phyloP scores from a whole-genome alignment of 495 filamentous ascomycete species.

The Elaphomyces granulatus region DNA sequence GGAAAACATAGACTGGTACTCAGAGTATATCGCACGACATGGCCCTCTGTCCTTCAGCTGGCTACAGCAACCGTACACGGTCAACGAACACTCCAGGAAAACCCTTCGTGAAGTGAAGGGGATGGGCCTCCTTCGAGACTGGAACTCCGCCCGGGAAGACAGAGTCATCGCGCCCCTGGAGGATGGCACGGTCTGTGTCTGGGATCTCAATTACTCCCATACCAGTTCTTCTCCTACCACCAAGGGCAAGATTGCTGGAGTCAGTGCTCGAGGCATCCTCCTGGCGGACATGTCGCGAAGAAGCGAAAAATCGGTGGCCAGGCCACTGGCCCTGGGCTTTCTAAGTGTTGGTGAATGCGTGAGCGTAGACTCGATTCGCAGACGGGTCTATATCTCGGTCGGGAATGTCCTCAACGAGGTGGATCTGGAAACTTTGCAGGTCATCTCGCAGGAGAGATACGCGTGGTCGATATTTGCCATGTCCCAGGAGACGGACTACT shows the following conservation, averaged over 20 bases:
- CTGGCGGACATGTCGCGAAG: constrained; percentile 32
- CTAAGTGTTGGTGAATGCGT: constrained; percentile 75
- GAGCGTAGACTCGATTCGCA: constrained; percentile 56
- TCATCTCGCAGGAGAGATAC: constrained; percentile 57
- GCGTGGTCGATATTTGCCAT: constrained; percentile 74
- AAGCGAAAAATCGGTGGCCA: constrained; percentile 26
- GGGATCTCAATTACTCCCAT: constrained; percentile 58
- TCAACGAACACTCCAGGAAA: constrained; percentile 14
- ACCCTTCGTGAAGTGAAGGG: constrained; percentile 45
- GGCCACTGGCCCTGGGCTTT: constrained; percentile 34
- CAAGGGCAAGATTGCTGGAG: constrained; percentile 50
- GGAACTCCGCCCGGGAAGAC: constrained; percentile 31
- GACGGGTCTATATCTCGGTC: constrained; percentile 63
- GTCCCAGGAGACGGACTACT: constrained; percentile 55
- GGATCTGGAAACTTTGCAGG: constrained; percentile 62
- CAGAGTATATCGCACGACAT: constrained; percentile 75
- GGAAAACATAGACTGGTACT: constrained; percentile 59
- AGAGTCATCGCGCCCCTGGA: constrained; percentile 67
- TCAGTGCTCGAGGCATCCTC: constrained; percentile 51
- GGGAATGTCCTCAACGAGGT: constrained; percentile 66
- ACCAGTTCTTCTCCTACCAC: constrained; percentile 21
- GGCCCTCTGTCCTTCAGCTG: constrained; percentile 59
- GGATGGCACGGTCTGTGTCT: constrained; percentile 73
- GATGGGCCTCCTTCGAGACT: constrained; percentile 45
- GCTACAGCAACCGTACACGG: constrained; percentile 45